phyloP scores from a whole-genome alignment of 2,329 filamentous ascomycete species.

The Coniochaeta ligniaria region DNA sequence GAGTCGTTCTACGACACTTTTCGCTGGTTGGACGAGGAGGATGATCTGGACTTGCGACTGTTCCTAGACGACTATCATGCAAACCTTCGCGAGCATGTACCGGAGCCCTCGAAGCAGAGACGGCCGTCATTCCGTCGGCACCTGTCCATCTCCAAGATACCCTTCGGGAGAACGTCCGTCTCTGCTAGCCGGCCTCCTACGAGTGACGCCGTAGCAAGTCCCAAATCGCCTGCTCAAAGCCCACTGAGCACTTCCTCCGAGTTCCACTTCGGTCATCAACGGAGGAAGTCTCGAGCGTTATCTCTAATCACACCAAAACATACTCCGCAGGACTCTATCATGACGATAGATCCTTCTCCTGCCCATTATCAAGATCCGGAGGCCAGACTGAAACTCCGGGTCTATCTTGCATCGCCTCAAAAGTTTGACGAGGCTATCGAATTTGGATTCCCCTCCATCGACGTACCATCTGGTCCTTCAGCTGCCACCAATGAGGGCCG shows the following conservation, averaged over 20 bases:
- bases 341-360: slow-evolving; percentile 61
- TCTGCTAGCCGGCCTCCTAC: slow-evolving; percentile 39
- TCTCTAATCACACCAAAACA: slow-evolving; percentile 46
- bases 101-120: slow-evolving; percentile 34
- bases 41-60: slow-evolving; percentile 60
- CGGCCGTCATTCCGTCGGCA: slow-evolving; percentile 62
- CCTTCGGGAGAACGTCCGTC: slow-evolving; percentile 50
- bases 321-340: slow-evolving; percentile 32
- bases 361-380: slow-evolving; percentile 88
- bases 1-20: slow-evolving; percentile 60
- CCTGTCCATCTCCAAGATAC: slow-evolving; percentile 62
- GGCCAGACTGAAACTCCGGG: slow-evolving; percentile 75
- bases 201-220: slow-evolving; percentile 28
- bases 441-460: slow-evolving; percentile 76
- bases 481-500: slow-evolving; percentile 20
- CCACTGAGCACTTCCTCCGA: slow-evolving; percentile 17
- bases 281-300: slow-evolving; percentile 46
- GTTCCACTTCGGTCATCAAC: slow-evolving; percentile 26
- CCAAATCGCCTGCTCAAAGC: slow-evolving; percentile 19
- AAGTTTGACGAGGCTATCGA: slow-evolving; percentile 95
- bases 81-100: slow-evolving; percentile 46
- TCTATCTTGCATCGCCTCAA: slow-evolving; percentile 81
- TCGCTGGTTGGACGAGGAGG: slow-evolving; percentile 67
- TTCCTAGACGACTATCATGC: slow-evolving; percentile 64
- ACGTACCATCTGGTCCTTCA: slow-evolving; percentile 27